Evolutionary conservation across 2,329 filamentous ascomycete genomes (phyloP), one percentile per base, ranked within the genome.

Genomic region (Diaporthe humulicola): DNA sequence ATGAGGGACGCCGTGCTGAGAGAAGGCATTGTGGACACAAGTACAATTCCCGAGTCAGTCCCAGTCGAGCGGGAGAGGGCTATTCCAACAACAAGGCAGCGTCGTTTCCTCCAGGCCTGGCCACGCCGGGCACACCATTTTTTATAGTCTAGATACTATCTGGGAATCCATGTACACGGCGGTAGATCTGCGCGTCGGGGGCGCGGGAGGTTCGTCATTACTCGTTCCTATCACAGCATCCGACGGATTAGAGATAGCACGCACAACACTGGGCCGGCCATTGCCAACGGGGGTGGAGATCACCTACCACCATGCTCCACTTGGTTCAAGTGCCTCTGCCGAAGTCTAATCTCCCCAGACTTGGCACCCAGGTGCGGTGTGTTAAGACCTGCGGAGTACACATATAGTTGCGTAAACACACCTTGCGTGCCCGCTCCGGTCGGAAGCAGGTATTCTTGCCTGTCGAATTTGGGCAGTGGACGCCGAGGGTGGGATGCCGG

Each of bases 171-270:
- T 28, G 45, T 67, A 48, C n/a, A n/a, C n/a, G n/a, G n/a, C 28
- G 9, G 60, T 66, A n/a, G 17, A 69, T 54, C 45, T 38, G n/a
- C 33, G 17, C 45, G 38, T 69, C 33, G 45, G 45, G 25, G 45
- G 30, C 45, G 45, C 64, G 64, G 64, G 45, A 54, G 22, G n/a
- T 54, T 54, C 48, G 48, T 36, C 64, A 69, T 69, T 69, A 69
- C 33, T 69, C 48, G 64, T 69, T 69, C 64, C 64, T 69, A 54
- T 69, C 64, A 69, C 64, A 67, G 48, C 64, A 69, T 69, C 64
- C 64, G 64, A 67, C 64, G 64, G 45, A 67, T 67, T 38, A n/a
- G 45, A 52, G 45, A 67, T 67, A 38, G 64, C 64, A 67, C 30
- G 64, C 64, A 67, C 61, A 38, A 67, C 1, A 67, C 58, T 42